A percentile compares a stretch with the other conserved stretches of the same genome.
Conservation (phyloP, 345 rosid genomes). For the Brassica juncea region DNA sequence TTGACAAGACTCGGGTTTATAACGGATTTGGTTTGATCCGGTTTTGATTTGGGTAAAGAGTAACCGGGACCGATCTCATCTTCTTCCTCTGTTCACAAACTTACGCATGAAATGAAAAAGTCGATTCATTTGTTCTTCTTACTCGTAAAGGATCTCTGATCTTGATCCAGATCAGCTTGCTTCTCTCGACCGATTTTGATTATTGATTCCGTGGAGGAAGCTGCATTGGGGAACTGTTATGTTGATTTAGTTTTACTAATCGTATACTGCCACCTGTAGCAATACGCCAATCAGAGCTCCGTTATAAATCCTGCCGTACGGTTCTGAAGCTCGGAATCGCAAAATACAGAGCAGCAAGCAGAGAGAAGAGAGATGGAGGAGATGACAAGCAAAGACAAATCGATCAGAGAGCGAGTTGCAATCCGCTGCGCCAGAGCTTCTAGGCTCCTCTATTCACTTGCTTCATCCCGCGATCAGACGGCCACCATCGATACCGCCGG, state of each 20-base stretch:
- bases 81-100: not conserved
- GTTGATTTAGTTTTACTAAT: too few relatives aligned
- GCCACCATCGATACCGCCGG: constrained; percentile 10
- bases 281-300: not conserved
- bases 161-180: not conserved
- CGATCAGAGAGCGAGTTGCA: constrained; percentile 20
- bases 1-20: not conserved
- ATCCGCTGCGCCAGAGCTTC: constrained; percentile 38
- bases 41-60: not conserved
- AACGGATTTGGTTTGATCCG: not conserved
- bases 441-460: constrained; percentile 24
- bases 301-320: not conserved
- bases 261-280: not conserved
- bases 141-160: not conserved
- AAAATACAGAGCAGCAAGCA: not conserved
- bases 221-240: not conserved
- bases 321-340: constrained; percentile 14
- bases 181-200: not conserved
- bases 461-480: constrained; percentile 16
- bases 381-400: constrained; percentile 30
- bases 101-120: not conserved
- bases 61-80: constrained; percentile 23
- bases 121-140: not conserved
- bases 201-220: not conserved
- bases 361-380: not conserved